Evolutionary conservation across 2,329 filamentous ascomycete species (phyloP), one percentile per base, ranked within the genome.

Genomic region (Monosporascus sp.): DNA sequence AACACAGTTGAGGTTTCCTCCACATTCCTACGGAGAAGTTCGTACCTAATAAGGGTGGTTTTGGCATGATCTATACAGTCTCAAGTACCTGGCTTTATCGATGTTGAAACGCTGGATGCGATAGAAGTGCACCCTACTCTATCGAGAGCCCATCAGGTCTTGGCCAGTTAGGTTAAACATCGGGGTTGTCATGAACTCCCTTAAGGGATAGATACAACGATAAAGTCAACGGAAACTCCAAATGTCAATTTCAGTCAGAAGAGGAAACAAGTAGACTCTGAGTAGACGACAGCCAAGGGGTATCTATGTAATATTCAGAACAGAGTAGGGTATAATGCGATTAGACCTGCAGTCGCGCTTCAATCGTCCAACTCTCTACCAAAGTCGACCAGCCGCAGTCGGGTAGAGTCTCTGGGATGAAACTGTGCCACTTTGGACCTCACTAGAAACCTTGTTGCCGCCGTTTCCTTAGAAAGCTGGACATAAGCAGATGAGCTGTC

Each of bases 391-490:
- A 87, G 66, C 48, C 79, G 76, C 49, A 88, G 67, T 63, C 71
- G 77, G 43, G 73, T 79, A 15, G 84, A 82, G 68, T 87, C 83
- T 56, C 74, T 80, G 3, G 82, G 83, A 60, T 88, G 83, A 59
- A 87, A 85, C 60, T 83, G 79, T 3, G 84, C 84, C 41, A 85
- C 83, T 62, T 85, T 85, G 38, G 82, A 83, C 52, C 84, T 71
- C 37, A 87, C 81, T 22, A 87, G 70, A 60, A 87, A 87, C 57
- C 84, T 77, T 2, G 79, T 80, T 14, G 82, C 81, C 2, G 84
- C 82, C 46, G 83, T 82, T 62, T 87, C 84, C 52, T 78, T 75
- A 17, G 73, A 60, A n/a, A 87, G 70, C 47, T 73, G 72, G 47
- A 87, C 75, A 62, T 86, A 87, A 1, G 80, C 76, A 17, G 78